Conservation (phyloP, 352 stramenopile genomes). For the Phytophthora sp. region DNA sequence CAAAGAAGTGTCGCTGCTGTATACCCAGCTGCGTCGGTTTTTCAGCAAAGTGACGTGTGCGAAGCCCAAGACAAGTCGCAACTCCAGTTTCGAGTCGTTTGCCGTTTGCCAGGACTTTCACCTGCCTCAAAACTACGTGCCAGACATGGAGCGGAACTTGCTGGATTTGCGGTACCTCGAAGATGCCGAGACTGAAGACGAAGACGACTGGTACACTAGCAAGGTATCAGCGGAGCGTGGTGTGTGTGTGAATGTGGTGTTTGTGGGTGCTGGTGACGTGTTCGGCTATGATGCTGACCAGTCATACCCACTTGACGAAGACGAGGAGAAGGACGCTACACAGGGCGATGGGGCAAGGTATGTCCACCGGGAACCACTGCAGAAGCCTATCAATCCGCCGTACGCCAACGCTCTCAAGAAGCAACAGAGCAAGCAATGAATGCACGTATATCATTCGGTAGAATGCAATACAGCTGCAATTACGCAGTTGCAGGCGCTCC, state of each 20-base stretch:
- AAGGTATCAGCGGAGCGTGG: constrained; percentile 47
- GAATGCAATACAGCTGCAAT: constrained; percentile 20
- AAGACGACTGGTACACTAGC: constrained; percentile 36
- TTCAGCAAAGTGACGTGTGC: constrained; percentile 78
- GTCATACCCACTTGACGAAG: constrained; percentile 78
- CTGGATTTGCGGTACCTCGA: constrained; percentile 74
- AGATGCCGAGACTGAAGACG: constrained; percentile 43
- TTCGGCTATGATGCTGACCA: constrained; percentile 86
- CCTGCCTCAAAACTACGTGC: constrained; percentile 53
- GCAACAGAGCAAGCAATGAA: constrained; percentile 39
- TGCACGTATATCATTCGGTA: constrained; percentile 12
- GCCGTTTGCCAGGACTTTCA: constrained; percentile 77
- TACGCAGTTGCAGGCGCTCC: background rate
- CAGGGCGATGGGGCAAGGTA: constrained; percentile 41
- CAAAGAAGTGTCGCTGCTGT: constrained; percentile 80
- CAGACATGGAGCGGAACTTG: constrained; percentile 74
- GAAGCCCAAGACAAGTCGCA: constrained; percentile 87
- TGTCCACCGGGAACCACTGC: constrained; percentile 76
- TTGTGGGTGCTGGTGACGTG: constrained; percentile 76
- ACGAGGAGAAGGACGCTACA: constrained; percentile 1
- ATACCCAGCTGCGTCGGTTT: constrained; percentile 70
- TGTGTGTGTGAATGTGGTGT: constrained; percentile 66
- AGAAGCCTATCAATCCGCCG: constrained; percentile 89
- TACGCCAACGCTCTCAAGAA: constrained; percentile 81
- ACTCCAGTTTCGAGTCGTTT: constrained; percentile 87